Evolutionary conservation across 1,284 basidiomycete species (phyloP).

Genomic region (Naganishia cerealis): DNA sequence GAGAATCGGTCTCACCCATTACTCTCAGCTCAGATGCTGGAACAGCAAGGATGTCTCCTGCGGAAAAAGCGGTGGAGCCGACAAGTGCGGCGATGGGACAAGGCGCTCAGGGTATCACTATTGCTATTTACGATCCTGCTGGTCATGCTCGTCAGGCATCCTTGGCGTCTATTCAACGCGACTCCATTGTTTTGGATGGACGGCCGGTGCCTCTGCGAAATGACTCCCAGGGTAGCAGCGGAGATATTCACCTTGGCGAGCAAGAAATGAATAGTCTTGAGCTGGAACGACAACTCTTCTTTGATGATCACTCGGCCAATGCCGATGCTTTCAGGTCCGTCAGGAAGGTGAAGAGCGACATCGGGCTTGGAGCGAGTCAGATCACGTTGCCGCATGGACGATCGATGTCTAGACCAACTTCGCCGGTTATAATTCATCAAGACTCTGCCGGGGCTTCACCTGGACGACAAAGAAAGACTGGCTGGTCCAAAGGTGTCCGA

Average conservation of each 20-base stretch:
- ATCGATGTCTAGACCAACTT: slow-evolving; percentile 31
- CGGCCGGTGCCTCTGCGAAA: not conserved
- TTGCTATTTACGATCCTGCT: slow-evolving; percentile 20
- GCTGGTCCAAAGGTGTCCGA: slow-evolving; percentile 33
- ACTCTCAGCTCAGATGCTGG: slow-evolving; percentile 3
- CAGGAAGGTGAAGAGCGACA: slow-evolving; percentile 32
- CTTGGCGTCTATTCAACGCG: slow-evolving; percentile 8
- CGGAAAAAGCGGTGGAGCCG: not conserved
- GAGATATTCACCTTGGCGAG: slow-evolving; percentile 3
- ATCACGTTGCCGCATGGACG: slow-evolving; percentile 13
- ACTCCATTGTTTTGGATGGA: not conserved
- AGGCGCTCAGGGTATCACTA: slow-evolving; percentile 10
- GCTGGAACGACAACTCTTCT: slow-evolving; percentile 22
- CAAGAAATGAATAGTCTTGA: slow-evolving; percentile 17
- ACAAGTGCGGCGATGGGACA: not conserved
- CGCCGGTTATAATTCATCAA: slow-evolving; percentile 29
- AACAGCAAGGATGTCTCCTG: not conserved
- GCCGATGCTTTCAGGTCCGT: not conserved
- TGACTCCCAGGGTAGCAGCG: slow-evolving; percentile 15
- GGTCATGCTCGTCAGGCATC: slow-evolving; percentile 25
- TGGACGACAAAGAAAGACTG: slow-evolving; percentile 26
- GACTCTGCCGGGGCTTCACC: slow-evolving; percentile 35
- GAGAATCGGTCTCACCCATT: slow-evolving; percentile 15
- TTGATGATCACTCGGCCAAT: not conserved
- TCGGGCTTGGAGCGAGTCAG: slow-evolving; percentile 22